These are phyloP conservation scores for Pichia sp. DNA, from an alignment of 1,139 yeast genomes.

Conservation along the genomic window DNA sequence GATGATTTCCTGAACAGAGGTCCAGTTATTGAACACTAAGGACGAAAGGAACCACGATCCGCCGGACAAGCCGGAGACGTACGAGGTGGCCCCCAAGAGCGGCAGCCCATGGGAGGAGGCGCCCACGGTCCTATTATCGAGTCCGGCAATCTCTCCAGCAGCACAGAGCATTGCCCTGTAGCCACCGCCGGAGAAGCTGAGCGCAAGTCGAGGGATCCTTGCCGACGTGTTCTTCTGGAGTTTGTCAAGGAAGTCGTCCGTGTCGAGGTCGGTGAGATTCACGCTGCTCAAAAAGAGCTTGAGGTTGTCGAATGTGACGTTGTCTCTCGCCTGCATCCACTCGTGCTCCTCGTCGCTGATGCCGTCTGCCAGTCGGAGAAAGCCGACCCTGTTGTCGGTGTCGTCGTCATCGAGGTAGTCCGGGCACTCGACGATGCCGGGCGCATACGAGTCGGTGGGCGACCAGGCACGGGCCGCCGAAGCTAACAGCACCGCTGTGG, in stretches of 20 bases:
- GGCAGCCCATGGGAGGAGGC: conserved; percentile 64
- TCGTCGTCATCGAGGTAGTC: conserved; percentile 23
- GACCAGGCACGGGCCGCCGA: conserved; percentile 42
- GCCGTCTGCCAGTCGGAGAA: conserved; percentile 34
- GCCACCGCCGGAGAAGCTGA: conserved; percentile 90
- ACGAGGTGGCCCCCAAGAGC: conserved; percentile 72
- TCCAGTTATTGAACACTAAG: conserved; percentile 75
- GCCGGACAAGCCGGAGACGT: conserved; percentile 77
- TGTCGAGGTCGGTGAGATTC: conserved; percentile 44
- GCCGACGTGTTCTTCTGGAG: conserved; percentile 23
- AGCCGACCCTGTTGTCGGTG: conserved; percentile 25
- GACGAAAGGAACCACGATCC: conserved; percentile 86
- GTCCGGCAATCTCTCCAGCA: conserved; percentile 81
- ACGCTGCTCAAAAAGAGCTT: conserved; percentile 53
- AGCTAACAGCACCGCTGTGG: conserved; percentile 3
- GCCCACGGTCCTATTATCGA: conserved; percentile 67
- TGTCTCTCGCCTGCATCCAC: conserved; percentile 48
- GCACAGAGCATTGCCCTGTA: conserved; percentile 87
- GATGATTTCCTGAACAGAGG: conserved; percentile 58
- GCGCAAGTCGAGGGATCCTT: conserved; percentile 43
- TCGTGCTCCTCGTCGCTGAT: conserved; percentile 37
- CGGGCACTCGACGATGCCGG: conserved; percentile 59
- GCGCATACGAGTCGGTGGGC: conserved; percentile 63
- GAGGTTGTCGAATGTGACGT: conserved; percentile 49
- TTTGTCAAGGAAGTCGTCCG: conserved; percentile 41